These are phyloP conservation scores for Glycine soja DNA, from an alignment of 306 rosid species.

Conservation along the genomic window DNA sequence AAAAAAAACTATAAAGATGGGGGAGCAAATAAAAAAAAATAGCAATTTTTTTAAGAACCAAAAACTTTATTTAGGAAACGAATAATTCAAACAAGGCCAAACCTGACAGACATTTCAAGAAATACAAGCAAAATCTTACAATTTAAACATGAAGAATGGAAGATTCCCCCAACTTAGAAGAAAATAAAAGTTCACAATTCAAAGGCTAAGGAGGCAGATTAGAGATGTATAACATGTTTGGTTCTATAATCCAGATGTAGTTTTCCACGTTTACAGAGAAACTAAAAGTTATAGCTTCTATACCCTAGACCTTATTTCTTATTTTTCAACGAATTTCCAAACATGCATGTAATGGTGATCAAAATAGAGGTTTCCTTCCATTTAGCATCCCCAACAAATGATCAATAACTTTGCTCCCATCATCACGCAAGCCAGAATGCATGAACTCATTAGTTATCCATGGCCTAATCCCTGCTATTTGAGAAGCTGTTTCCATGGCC, in stretches of 20 bases:
- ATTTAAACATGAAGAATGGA: slow-evolving; percentile 1
- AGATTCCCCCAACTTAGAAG: background rate
- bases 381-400: slow-evolving; percentile 83
- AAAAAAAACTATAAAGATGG: background rate
- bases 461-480: slow-evolving; percentile 80
- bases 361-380: slow-evolving; percentile 90
- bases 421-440: slow-evolving; percentile 97
- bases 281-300: background rate
- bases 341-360: slow-evolving; percentile 33
- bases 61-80: background rate
- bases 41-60: background rate
- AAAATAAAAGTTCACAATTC: slow-evolving; percentile 9
- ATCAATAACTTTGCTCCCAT: slow-evolving; percentile 76
- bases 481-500: slow-evolving; percentile 81
- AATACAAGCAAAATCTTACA: background rate
- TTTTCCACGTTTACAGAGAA: background rate
- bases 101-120: background rate
- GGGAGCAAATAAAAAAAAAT: background rate
- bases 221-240: background rate
- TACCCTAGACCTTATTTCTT: background rate
- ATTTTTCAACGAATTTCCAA: background rate
- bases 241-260: background rate
- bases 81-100: background rate
- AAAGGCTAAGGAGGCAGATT: background rate
- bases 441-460: slow-evolving; percentile 91